A percentile compares a stretch with the other conserved stretches of the same genome.
Evolutionary conservation across 225 moss, liverwort and hornwort genomes (phyloP).

Genomic region (Sphagnum contortum): DNA sequence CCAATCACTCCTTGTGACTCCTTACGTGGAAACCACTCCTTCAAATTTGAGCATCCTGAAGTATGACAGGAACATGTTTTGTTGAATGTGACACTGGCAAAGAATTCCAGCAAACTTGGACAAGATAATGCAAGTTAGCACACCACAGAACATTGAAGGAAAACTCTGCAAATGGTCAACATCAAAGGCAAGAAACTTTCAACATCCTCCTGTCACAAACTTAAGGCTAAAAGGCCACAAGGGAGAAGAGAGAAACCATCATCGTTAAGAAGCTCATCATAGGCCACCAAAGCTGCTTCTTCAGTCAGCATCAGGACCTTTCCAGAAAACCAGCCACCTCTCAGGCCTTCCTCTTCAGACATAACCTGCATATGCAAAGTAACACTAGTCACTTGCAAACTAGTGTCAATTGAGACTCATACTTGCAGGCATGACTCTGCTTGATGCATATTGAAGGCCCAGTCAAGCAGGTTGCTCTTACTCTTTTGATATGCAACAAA

Average conservation of each 20-base stretch:
- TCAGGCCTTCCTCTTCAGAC: constrained; percentile 45
- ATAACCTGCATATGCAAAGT: constrained; percentile 32
- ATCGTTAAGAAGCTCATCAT: constrained; percentile 45
- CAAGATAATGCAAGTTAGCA: no score
- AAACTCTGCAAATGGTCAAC: no score
- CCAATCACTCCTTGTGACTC: constrained; percentile 17
- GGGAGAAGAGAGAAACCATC: constrained; percentile 20
- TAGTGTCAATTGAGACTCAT: no score
- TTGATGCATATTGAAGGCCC: not conserved
- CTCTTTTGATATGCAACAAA: not conserved
- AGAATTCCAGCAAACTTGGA: not conserved
- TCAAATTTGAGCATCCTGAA: constrained; percentile 32
- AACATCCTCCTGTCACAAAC: not conserved
- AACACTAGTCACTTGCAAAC: no score
- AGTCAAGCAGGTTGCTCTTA: not conserved
- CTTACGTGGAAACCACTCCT: constrained; percentile 76
- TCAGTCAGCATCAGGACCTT: constrained; percentile 19
- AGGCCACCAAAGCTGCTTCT: constrained; percentile 37
- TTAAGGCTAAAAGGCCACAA: not conserved
- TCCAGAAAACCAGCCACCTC: constrained; percentile 61
- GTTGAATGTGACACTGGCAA: no score
- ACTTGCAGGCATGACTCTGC: no score
- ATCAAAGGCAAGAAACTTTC: no score
- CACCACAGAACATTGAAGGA: not conserved
- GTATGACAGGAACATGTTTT: not conserved